Evolutionary conservation across 495 filamentous ascomycete genomes (phyloP).

Genomic region (Pseudoneurospora amorphoporcata): DNA sequence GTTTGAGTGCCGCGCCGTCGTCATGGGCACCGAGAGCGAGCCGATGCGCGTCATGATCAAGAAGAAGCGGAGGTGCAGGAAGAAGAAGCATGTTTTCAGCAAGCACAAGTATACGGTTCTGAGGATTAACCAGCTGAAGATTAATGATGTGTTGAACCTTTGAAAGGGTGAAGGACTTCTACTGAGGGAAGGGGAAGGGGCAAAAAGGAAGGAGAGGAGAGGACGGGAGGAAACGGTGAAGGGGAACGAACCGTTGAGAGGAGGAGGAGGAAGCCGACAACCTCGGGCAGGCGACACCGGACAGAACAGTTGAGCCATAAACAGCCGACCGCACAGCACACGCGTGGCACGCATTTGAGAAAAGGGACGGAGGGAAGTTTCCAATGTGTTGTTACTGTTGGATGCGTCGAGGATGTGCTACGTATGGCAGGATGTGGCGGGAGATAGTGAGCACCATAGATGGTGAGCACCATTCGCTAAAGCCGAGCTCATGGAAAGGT

Average conservation of each 20-base stretch:
- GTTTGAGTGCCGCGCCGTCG: slow-evolving; percentile 75
- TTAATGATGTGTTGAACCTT: slow-evolving; percentile 23
- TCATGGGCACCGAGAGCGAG: slow-evolving; percentile 81
- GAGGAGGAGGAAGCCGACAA: background rate
- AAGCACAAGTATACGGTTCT: slow-evolving; percentile 86
- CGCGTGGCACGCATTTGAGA: background rate
- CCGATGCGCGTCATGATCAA: slow-evolving; percentile 81
- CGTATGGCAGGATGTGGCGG: background rate
- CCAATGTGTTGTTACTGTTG: background rate
- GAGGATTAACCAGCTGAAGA: slow-evolving; percentile 67
- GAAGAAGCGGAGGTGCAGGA: slow-evolving; percentile 80
- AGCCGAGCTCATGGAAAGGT: background rate
- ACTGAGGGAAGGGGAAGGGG: background rate
- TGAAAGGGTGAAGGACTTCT: background rate
- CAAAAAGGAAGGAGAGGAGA: background rate
- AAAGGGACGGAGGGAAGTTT: background rate
- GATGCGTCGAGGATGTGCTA: background rate
- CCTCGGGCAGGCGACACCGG: background rate
- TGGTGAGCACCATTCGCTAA: background rate
- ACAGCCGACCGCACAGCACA: background rate
- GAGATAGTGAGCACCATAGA: background rate
- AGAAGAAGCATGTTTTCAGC: slow-evolving; percentile 61
- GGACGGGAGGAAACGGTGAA: background rate
- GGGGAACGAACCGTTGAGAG: background rate
- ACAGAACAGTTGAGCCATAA: background rate